Conservation (phyloP, 805 yeast species). For the Starmerella floricola region DNA sequence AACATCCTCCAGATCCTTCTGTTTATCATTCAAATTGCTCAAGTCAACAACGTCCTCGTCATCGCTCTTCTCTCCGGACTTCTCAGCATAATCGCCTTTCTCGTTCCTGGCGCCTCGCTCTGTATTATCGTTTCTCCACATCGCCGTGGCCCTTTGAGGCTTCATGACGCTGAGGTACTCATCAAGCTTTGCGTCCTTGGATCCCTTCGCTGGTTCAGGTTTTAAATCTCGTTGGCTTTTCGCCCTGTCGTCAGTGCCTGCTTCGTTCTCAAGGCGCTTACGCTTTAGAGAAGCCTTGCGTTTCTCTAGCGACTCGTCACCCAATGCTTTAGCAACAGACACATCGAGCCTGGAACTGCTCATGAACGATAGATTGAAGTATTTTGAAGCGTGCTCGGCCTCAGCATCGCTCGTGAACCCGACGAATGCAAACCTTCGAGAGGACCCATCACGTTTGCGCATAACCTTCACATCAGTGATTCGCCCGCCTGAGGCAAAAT, state of each 20-base stretch:
- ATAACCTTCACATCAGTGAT: slow-evolving; percentile 84
- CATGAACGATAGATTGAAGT: slow-evolving; percentile 64
- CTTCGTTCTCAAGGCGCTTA: slow-evolving; percentile 10
- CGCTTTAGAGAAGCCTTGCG: slow-evolving; percentile 34
- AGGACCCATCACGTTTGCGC: slow-evolving; percentile 69
- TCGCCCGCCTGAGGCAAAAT: slow-evolving; percentile 46
- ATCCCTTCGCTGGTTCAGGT: slow-evolving; percentile 38
- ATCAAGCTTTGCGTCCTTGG: slow-evolving; percentile 39
- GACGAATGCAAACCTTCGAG: slow-evolving; percentile 85
- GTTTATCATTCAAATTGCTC: neutral
- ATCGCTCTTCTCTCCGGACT: slow-evolving; percentile 34
- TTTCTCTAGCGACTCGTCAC: slow-evolving; percentile 54
- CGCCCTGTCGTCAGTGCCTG: too few species aligned
- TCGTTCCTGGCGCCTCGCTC: slow-evolving; percentile 9
- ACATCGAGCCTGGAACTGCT: slow-evolving; percentile 76
- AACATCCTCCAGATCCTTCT: slow-evolving; percentile 25
- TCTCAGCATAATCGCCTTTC: slow-evolving; percentile 21
- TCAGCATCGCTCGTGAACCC: slow-evolving; percentile 67
- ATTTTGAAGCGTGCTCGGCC: slow-evolving; percentile 66
- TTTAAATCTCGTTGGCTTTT: slow-evolving; percentile 28
- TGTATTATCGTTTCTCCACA: slow-evolving; percentile 29
- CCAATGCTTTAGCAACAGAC: slow-evolving; percentile 68
- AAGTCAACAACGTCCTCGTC: slow-evolving; percentile 29
- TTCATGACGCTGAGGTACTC: slow-evolving; percentile 79
- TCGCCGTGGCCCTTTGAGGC: slow-evolving; percentile 38